phyloP scores from a whole-genome alignment of 257 asterid genomes.

The Gardenia jasminoides region DNA sequence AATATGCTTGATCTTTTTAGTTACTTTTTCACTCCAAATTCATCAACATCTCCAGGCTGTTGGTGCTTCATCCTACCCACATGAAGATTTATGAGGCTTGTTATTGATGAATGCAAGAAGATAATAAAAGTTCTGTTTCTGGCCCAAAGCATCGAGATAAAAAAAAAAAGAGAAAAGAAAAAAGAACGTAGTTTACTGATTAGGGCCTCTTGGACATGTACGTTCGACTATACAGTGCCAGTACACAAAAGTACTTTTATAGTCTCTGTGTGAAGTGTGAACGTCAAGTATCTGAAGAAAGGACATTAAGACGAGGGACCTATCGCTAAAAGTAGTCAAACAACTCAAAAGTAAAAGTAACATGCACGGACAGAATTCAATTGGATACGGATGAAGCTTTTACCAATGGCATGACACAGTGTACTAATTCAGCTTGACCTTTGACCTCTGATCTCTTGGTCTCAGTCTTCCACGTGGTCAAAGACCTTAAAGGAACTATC shows the following conservation, averaged over 20 bases:
- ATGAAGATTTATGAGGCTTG: not conserved
- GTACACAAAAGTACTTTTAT: not conserved
- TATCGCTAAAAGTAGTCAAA: conserved; percentile 1
- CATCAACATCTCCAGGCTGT: not conserved
- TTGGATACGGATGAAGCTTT: not conserved
- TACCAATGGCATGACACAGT: not conserved
- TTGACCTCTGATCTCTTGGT: not conserved
- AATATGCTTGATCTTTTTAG: not conserved
- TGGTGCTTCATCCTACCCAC: not conserved
- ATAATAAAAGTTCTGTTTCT: not conserved
- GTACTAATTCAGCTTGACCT: not conserved
- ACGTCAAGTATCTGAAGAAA: not conserved
- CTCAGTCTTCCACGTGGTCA: not conserved
- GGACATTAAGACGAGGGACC: not conserved
- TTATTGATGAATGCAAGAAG: not conserved
- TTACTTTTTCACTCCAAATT: not conserved
- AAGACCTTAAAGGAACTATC: not conserved
- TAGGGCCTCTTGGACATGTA: not conserved
- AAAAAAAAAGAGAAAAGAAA: not conserved
- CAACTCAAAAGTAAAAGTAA: not conserved
- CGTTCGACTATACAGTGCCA: not conserved
- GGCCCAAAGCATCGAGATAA: not conserved
- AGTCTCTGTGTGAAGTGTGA: not conserved
- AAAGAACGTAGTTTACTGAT: not conserved
- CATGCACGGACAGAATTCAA: not conserved